Evolutionary conservation across 78 protist genomes (phyloP), one percentile per base, ranked within the genome.

Genomic region (Guillardia theta): DNA sequence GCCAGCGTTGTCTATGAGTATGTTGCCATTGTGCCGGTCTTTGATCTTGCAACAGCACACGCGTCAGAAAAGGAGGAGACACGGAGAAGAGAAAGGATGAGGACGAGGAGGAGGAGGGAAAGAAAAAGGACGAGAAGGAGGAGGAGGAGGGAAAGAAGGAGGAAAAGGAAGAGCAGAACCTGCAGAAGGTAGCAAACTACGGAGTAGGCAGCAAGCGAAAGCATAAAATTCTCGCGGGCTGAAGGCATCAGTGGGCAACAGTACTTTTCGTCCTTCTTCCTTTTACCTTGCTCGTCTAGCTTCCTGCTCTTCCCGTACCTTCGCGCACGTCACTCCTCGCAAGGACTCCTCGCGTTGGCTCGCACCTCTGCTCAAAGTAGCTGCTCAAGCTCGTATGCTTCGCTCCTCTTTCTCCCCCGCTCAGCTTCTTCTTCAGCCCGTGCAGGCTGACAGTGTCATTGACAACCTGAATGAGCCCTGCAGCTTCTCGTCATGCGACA

Each of bases 1-100:
- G 45, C 99, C 99, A 5, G 88, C 39, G 70, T 58, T 97, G 41
- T 97, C 98, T 3, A 98, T 93, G 37, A 98, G 94, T 54, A 98
- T 97, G 78, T 98, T 98, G 24, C 98, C 99, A 80, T 98, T 97
- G 95, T 98, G 99, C 78, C 99, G 10, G 48, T 78, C 90, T 19
- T 78, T 78, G n/a, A 78, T 43, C 50, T 64, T 50, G 58, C 58
- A 50, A 50, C 58, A 50, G 15, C 15, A 10, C 58, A 50, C 58
- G 58, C 58, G 58, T 19, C 58, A n/a, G n/a, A n/a, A n/a, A n/a
- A n/a, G n/a, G n/a, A n/a, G n/a, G n/a, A n/a, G n/a, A n/a, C 58
- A 50, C 15, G 30, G 30, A 50, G 10, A 50, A 10, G 15, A 50
- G 30, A 50, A 50, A 19, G 58, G 58, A 10, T 10, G 58, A 19